A percentile compares a stretch with the other conserved stretches of the same genome.
phyloP scores from a whole-genome alignment of 2,329 filamentous ascomycete genomes.

The Fusarium nodosum region DNA sequence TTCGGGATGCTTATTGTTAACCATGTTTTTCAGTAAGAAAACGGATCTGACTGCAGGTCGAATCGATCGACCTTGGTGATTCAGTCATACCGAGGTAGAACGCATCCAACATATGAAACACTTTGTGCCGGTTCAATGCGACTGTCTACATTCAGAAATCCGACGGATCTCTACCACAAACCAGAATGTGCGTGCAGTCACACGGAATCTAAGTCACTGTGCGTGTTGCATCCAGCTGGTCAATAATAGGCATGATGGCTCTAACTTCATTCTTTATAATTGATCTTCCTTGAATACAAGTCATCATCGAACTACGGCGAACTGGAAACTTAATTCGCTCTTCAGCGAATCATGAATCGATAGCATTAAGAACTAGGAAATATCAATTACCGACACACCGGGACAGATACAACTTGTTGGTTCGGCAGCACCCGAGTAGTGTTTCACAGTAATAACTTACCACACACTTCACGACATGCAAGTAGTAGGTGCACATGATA shows the following conservation, averaged over 20 bases:
- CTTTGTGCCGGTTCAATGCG: background rate
- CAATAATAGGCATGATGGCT: background rate
- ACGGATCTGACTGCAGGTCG: background rate
- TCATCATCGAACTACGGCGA: background rate
- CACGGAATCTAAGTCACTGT: background rate
- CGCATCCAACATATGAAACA: background rate
- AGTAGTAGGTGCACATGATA: background rate
- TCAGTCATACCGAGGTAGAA: background rate
- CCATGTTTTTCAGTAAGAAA: background rate
- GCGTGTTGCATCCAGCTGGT: background rate
- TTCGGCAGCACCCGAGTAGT: conserved; percentile 2
- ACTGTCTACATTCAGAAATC: background rate
- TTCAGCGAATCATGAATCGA: background rate
- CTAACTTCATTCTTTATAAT: background rate
- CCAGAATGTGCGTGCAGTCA: background rate
- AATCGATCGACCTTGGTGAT: background rate
- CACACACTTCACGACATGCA: background rate
- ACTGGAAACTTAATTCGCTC: background rate
- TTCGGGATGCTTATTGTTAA: background rate
- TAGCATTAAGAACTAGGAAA: background rate
- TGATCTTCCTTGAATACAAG: background rate
- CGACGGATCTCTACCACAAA: background rate
- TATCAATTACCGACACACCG: conserved; percentile 3
- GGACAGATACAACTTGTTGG: conserved; percentile 4
- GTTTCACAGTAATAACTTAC: background rate